phyloP scores from a whole-genome alignment of 2,329 filamentous ascomycete species.

The Neopestalotiopsis clavispora region DNA sequence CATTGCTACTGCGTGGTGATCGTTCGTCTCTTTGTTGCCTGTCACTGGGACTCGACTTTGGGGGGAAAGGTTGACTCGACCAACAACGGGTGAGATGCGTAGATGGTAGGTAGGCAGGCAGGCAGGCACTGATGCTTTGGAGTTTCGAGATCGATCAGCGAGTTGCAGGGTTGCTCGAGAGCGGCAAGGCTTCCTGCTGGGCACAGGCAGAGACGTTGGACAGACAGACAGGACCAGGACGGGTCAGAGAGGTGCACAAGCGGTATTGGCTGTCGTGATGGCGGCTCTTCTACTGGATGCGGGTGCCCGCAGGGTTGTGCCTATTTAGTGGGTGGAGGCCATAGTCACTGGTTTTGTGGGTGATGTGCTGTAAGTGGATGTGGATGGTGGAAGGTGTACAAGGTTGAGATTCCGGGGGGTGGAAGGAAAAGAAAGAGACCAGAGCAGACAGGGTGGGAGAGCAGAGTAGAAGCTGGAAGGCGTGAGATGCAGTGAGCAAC shows the following conservation, averaged over 20 bases:
- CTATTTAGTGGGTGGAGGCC: constrained; percentile 19
- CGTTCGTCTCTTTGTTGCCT: background rate
- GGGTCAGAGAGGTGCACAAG: background rate
- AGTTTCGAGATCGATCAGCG: background rate
- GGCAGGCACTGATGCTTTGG: constrained; percentile 5
- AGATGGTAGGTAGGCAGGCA: too few species aligned
- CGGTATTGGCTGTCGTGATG: constrained; percentile 15
- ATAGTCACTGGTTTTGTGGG: constrained; percentile 15
- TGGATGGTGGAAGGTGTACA: background rate
- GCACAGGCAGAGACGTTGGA: constrained; percentile 15
- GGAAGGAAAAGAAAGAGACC: background rate
- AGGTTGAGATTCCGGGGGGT: background rate
- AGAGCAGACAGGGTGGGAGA: background rate
- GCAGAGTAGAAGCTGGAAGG: background rate
- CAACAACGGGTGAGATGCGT: too few species aligned
- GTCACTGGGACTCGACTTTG: background rate
- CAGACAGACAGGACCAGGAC: background rate
- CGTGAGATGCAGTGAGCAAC: background rate
- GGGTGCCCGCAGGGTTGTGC: constrained; percentile 19
- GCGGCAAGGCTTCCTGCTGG: constrained; percentile 6
- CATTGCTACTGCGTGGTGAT: constrained; percentile 34
- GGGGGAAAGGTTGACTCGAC: background rate
- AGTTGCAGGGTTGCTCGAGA: background rate
- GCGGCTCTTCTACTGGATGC: constrained; percentile 21
- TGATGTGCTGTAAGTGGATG: constrained; percentile 7